These are phyloP conservation scores for Epichloe hybrida DNA, from an alignment of 2,329 filamentous ascomycete species.

Conservation along the genomic window DNA sequence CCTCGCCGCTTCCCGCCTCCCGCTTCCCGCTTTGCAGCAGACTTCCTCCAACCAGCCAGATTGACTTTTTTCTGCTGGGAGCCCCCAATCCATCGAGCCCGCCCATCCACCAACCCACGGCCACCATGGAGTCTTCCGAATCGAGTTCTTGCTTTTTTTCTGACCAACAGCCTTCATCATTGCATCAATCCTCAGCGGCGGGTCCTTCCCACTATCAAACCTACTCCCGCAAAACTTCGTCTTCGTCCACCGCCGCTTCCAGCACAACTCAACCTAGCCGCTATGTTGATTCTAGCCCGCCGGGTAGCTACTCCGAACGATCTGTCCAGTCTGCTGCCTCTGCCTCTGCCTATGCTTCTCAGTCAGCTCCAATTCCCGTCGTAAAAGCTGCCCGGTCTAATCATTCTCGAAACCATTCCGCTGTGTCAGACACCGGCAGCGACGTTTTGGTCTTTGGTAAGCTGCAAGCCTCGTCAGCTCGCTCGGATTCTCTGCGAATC, in stretches of 20 bases:
- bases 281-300: conserved; percentile 46
- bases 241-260: conserved; percentile 25
- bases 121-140: conserved; percentile 4
- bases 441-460: conserved; percentile 23
- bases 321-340: conserved; percentile 46
- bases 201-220: neutral
- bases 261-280: conserved; percentile 38
- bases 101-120: neutral
- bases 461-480: conserved; percentile 32
- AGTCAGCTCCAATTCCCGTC: conserved; percentile 30
- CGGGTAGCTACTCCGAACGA: conserved; percentile 41
- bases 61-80: conserved; percentile 1
- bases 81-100: neutral
- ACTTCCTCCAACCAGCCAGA: neutral
- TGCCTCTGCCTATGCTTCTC: conserved; percentile 30
- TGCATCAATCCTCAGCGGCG: neutral
- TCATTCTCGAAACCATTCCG: conserved; percentile 30
- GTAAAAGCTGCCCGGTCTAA: conserved; percentile 29
- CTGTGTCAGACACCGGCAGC: conserved; percentile 25
- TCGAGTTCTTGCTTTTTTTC: neutral
- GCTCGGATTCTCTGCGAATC: conserved; percentile 33
- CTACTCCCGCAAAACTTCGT: conserved; percentile 25
- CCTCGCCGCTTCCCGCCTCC: neutral
- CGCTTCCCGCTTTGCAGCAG: neutral
- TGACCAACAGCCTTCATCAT: neutral